A percentile compares a stretch with the other conserved stretches of the same genome.
These are phyloP conservation scores for Dionaea muscipula DNA, from an alignment of 179 eudicot species.

Conservation along the genomic window DNA sequence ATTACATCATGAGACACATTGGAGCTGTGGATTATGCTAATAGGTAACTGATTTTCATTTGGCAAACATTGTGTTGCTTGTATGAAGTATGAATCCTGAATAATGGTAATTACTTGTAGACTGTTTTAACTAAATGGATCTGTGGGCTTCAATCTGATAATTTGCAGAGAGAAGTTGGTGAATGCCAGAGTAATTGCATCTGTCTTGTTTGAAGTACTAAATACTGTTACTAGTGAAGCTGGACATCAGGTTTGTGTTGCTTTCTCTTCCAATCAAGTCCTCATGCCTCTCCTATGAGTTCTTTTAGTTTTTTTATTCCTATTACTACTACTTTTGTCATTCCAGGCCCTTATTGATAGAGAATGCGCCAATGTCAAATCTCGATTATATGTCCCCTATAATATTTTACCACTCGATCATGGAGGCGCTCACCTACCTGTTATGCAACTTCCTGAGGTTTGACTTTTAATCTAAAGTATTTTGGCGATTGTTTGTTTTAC, in stretches of 20 bases:
- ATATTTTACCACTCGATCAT: slow-evolving; percentile 82
- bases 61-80: not conserved
- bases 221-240: slow-evolving; percentile 60
- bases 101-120: slow-evolving; percentile 8
- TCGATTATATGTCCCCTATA: slow-evolving; percentile 47
- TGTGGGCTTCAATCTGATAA: slow-evolving; percentile 14
- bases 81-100: not conserved
- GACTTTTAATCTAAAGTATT: not conserved
- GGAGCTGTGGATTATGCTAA: slow-evolving; percentile 48
- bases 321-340: not conserved
- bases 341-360: slow-evolving; percentile 60
- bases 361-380: slow-evolving; percentile 36
- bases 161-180: slow-evolving; percentile 62
- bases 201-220: slow-evolving; percentile 58
- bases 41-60: slow-evolving; percentile 31
- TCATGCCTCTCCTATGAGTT: no score
- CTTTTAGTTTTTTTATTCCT: not conserved
- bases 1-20: slow-evolving; percentile 54
- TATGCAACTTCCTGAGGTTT: slow-evolving; percentile 92
- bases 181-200: slow-evolving; percentile 67
- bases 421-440: slow-evolving; percentile 78
- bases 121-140: slow-evolving; percentile 13
- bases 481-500: no score
- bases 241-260: slow-evolving; percentile 56
- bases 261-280: not conserved